Conservation (phyloP, 2,329 filamentous ascomycete genomes). For the Didymella exigua region DNA sequence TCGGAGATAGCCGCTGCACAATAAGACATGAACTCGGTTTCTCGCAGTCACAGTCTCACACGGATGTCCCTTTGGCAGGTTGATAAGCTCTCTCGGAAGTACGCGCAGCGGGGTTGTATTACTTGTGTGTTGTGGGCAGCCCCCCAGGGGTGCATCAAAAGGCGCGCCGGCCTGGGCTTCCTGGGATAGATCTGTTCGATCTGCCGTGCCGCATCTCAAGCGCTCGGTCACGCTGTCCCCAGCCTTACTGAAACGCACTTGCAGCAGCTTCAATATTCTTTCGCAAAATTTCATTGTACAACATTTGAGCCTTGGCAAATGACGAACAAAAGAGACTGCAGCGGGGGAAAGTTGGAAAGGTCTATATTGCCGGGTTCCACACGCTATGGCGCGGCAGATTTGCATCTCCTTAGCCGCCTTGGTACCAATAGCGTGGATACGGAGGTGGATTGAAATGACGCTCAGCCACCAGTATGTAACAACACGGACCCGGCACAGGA, state of each 20-base stretch:
- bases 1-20: not conserved
- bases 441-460: constrained; percentile 8
- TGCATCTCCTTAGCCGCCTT: constrained; percentile 1
- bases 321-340: not conserved
- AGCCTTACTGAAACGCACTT: not conserved
- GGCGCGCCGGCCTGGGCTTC: not conserved
- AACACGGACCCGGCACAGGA: constrained; percentile 2
- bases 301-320: not conserved
- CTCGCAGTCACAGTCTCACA: not conserved
- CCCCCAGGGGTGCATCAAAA: not conserved
- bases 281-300: not conserved
- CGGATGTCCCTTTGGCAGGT: not conserved
- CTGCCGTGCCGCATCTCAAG: not conserved
- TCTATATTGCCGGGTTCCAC: constrained; percentile 1
- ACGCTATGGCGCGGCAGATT: constrained; percentile 4
- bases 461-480: constrained; percentile 8
- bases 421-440: constrained; percentile 8
- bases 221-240: not conserved
- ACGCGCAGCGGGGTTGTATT: not conserved
- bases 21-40: not conserved
- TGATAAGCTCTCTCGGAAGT: not conserved
- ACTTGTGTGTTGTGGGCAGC: not conserved
- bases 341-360: not conserved
- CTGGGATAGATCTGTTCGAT: not conserved
- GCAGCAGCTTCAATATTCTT: not conserved